Percentiles rank a stretch among this genome's conserved stretches.
Evolutionary conservation across 805 yeast genomes (phyloP).

Genomic region (Isabelozyma gotoi): DNA sequence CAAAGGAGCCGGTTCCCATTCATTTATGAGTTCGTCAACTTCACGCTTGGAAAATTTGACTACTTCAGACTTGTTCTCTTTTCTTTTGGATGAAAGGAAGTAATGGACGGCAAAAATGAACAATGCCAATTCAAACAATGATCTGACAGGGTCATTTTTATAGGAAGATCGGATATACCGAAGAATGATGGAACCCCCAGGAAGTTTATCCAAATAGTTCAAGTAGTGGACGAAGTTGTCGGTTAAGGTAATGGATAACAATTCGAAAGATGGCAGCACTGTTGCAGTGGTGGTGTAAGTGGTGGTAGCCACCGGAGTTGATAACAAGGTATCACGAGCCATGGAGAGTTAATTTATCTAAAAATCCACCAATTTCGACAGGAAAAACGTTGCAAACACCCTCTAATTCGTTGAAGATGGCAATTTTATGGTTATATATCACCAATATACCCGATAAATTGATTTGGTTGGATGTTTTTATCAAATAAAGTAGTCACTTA

Average conservation of each 20-base stretch:
- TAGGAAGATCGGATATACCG: constrained; percentile 83
- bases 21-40: constrained; percentile 78
- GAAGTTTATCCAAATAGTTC: constrained; percentile 37
- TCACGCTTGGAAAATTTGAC: constrained; percentile 62
- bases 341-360: not conserved
- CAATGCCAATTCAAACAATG: constrained; percentile 74
- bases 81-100: constrained; percentile 74
- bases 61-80: constrained; percentile 69
- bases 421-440: not conserved
- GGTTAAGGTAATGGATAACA: constrained; percentile 30
- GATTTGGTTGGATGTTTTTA: not conserved
- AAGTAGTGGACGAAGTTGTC: constrained; percentile 35
- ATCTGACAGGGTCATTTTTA: constrained; percentile 90
- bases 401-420: too few species aligned
- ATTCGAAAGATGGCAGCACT: constrained; percentile 38
- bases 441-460: not conserved
- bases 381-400: too few species aligned
- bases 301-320: constrained; percentile 22
- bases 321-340: constrained; percentile 3
- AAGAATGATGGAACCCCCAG: constrained; percentile 59
- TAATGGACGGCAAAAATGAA: constrained; percentile 82
- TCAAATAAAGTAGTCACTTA: not conserved
- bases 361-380: too few species aligned
- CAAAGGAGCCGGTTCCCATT: constrained; percentile 90
- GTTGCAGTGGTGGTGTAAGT: constrained; percentile 26